A percentile compares a stretch with the other conserved stretches of the same genome.
phyloP scores from a whole-genome alignment of 2,329 filamentous ascomycete species.

The Apiospora kogelbergensis region DNA sequence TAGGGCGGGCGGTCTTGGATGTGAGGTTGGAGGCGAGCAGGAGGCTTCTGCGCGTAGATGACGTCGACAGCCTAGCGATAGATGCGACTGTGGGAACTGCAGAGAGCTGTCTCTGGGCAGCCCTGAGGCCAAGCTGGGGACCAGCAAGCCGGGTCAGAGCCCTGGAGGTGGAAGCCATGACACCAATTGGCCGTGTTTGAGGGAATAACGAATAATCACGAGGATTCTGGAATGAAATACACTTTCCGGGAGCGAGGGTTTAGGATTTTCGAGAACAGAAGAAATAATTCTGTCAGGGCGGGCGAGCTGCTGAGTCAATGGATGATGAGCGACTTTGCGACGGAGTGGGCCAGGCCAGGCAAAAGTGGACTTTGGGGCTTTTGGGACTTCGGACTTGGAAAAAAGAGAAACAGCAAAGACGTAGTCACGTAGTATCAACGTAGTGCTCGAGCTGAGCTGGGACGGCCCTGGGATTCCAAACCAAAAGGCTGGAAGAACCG shows the following conservation, averaged over 20 bases:
- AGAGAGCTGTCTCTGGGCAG: constrained; percentile 22
- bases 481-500: constrained; percentile 2
- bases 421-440: background rate
- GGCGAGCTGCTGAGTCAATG: constrained; percentile 5
- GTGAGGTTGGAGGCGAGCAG: constrained; percentile 30
- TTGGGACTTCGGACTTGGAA: background rate
- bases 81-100: constrained; percentile 29
- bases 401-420: background rate
- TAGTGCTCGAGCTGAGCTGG: constrained; percentile 6
- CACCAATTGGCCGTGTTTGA: background rate
- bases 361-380: background rate
- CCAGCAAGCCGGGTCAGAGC: constrained; percentile 37
- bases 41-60: constrained; percentile 27
- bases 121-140: constrained; percentile 25
- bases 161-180: constrained; percentile 40
- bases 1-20: constrained; percentile 35
- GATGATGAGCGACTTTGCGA: constrained; percentile 4
- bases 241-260: background rate
- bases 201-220: background rate
- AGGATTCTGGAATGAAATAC: background rate
- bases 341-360: background rate
- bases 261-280: background rate
- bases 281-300: background rate
- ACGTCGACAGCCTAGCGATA: constrained; percentile 27
- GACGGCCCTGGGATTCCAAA: background rate